Percentiles rank a stretch among this genome's conserved stretches.
phyloP scores from a whole-genome alignment of 257 asterid species.

The Cordia subcordata region DNA sequence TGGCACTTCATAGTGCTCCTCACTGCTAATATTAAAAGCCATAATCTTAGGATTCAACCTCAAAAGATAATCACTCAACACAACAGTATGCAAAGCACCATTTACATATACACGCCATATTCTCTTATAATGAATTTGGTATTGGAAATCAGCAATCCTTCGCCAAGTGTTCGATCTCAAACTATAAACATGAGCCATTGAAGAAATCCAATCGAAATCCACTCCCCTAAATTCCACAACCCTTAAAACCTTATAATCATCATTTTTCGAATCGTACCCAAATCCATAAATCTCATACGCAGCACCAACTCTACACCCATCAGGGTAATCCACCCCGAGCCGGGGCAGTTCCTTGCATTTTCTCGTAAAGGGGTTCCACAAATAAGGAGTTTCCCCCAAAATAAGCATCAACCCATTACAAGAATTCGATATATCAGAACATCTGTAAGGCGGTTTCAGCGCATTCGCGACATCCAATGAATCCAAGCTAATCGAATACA shows the following conservation, averaged over 20 bases:
- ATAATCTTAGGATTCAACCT: constrained; percentile 15
- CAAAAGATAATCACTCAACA: background rate
- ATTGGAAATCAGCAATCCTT: constrained; percentile 30
- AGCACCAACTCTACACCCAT: background rate
- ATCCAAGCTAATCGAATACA: constrained; percentile 11
- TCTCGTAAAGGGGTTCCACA: constrained; percentile 20
- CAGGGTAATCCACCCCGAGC: background rate
- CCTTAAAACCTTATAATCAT: constrained; percentile 51
- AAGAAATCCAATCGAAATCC: constrained; percentile 23
- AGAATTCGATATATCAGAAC: constrained; percentile 14
- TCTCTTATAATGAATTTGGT: constrained; percentile 35
- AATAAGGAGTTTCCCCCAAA: constrained; percentile 6
- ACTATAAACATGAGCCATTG: constrained; percentile 40
- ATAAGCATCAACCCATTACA: constrained; percentile 17
- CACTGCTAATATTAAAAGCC: constrained; percentile 49
- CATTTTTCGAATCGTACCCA: constrained; percentile 36
- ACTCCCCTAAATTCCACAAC: constrained; percentile 29
- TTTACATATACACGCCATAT: constrained; percentile 46
- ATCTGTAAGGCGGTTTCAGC: constrained; percentile 11
- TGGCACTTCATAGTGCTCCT: constrained; percentile 30
- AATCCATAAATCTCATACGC: constrained; percentile 16
- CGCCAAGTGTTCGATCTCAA: constrained; percentile 50
- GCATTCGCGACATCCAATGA: background rate
- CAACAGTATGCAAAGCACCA: constrained; percentile 50
- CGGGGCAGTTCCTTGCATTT: constrained; percentile 8